Evolutionary conservation across 805 yeast genomes (phyloP).

Genomic region (Cyberlindnera samutprakarnensis): DNA sequence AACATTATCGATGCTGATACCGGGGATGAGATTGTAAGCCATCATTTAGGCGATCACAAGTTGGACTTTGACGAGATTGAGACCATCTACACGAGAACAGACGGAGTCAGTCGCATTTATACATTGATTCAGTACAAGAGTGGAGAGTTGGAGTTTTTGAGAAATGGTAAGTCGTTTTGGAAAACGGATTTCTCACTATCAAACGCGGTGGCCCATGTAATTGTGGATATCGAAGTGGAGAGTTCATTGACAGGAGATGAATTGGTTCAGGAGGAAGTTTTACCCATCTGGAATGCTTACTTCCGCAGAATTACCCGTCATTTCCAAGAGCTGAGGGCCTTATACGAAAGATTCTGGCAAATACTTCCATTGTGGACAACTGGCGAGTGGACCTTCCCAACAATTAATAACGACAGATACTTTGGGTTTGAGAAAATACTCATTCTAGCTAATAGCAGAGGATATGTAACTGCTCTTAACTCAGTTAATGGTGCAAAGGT

Average conservation of each 20-base stretch:
- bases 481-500: slow-evolving; percentile 29
- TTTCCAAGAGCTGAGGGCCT: slow-evolving; percentile 8
- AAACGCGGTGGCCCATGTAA: slow-evolving; percentile 27
- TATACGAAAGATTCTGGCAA: slow-evolving; percentile 9
- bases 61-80: slow-evolving; percentile 7
- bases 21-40: slow-evolving; percentile 18
- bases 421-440: slow-evolving; percentile 42
- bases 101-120: slow-evolving; percentile 11
- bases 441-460: slow-evolving; percentile 32
- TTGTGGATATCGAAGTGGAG: slow-evolving; percentile 22
- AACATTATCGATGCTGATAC: slow-evolving; percentile 19
- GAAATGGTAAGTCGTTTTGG: slow-evolving; percentile 27
- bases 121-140: slow-evolving; percentile 10
- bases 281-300: slow-evolving; percentile 25
- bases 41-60: slow-evolving; percentile 11
- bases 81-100: slow-evolving; percentile 4
- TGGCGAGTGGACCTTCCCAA: slow-evolving; percentile 3
- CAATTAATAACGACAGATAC: slow-evolving; percentile 14
- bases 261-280: slow-evolving; percentile 23
- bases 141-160: slow-evolving; percentile 6
- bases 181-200: slow-evolving; percentile 35
- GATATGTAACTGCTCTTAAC: slow-evolving; percentile 37
- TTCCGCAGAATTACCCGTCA: slow-evolving; percentile 26
- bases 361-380: slow-evolving; percentile 6
- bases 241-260: slow-evolving; percentile 22